Evolutionary conservation across 1,139 yeast species (phyloP), one percentile per base, ranked within the genome.

Genomic region (Eremothecium cymbalariae): DNA sequence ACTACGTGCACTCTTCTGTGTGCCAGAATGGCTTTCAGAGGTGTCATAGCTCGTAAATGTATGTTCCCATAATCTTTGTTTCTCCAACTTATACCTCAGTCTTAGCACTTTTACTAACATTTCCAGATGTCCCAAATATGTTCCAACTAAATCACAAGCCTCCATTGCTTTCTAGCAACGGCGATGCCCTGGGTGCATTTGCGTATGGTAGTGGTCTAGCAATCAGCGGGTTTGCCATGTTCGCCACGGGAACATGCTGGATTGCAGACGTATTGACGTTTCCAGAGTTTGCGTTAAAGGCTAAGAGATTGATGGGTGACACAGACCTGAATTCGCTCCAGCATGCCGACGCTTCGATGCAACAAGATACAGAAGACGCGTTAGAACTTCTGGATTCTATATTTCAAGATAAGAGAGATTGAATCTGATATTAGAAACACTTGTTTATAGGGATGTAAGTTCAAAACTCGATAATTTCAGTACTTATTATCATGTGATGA

Each of bases 81-180:
- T 14, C 8, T 11, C 4, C 11, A 18, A 11, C 15, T 12, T 11
- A 6, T 15, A 3, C n/a, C 4, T 6, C 12, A 25, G 4, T 12
- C 15, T 13, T 6, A 25, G n/a, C n/a, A n/a, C 9, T 11, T 9
- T 6, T 11, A 12, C 32, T 18, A 23, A 24, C 25, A n/a, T 24
- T 25, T 6, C n/a, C 38, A 68, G 72, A 74, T 47, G 60, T 77
- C 2, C 96, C 97, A 6, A 71, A 72, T 17, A 67, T 77, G 48
- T 88, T 84, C 57, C 86, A 84, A 50, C 86, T 90, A 9, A 88
- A 88, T 59, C 90, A 86, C 51, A 70, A 75, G 31, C 94, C 94
- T 1, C 95, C 95, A 2, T 70, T 78, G 31, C 82, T 80, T 54
- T 80, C 81, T 33, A 76, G 81, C 56, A 76, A 84, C 41, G 71